Evolutionary conservation across 169 alveolate species (phyloP), one percentile per base, ranked within the genome.

Genomic region (Plasmodium gonderi): DNA sequence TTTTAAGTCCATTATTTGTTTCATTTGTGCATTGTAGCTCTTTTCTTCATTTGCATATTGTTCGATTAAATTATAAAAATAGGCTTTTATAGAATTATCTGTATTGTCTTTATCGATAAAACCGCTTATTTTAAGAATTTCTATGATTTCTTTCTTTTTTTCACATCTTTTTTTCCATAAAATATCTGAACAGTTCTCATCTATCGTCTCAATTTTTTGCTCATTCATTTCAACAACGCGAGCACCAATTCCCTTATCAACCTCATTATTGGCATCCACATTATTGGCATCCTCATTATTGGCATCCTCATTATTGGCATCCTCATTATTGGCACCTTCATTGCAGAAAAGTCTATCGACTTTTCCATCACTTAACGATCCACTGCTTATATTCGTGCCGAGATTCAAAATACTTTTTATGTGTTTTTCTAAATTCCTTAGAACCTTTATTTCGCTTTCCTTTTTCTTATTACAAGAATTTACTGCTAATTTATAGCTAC

Each of bases 141-240:
- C 79, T 3, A 36, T 74, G 29, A 85, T 75, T 85, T 85, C 92
- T 33, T 74, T 72, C 68, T 85, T 85, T 38, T 85, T 85, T 49
- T 74, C 69, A 78, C 92, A 85, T 44, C 92, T 36, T 54, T 85
- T 85, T 85, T 85, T 85, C 92, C 92, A 85, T 67, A 85, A 65
- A n/a, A 51, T 65, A 31, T 85, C 92, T 26, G 83, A 23, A 67
- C 45, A 85, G 75, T 83, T 83, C 26, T 68, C 82, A 23, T 49
- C 42, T 65, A 23, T 12, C 49, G 44, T 23, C 17, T 85, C 69
- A 36, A 51, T 36, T 64, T 36, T 0, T n/a, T n/a, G n/a, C n/a
- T n/a, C 54, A 42, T 36, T 0, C 40, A 54, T 4, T 17, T 54
- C 33, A n/a, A 5, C 69, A n/a, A 11, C 69, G n/a, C 23, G 14